phyloP scores from a whole-genome alignment of 163 green algal species.

The Prototheca stagnorum region DNA sequence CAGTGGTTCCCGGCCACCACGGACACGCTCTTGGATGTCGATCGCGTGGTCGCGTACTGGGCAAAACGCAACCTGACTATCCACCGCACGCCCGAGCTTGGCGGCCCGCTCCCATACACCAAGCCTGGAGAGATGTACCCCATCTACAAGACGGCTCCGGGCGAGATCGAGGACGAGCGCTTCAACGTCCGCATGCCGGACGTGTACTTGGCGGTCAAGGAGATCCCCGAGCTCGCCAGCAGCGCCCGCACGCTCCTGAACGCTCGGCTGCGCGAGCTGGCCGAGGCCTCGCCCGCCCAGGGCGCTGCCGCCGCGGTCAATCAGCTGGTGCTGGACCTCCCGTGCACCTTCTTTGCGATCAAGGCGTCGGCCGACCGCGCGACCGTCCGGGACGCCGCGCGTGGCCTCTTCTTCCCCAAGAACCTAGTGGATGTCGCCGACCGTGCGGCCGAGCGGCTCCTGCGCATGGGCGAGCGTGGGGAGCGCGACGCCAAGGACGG shows the following conservation, averaged over 20 bases:
- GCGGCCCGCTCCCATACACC: too few species aligned
- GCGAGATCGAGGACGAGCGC: conserved; percentile 16
- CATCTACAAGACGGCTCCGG: conserved; percentile 14
- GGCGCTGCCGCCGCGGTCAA: conserved; percentile 10
- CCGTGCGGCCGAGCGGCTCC: neutral
- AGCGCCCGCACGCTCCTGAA: conserved; percentile 9
- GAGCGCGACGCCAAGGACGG: neutral
- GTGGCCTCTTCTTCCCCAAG: conserved; percentile 8
- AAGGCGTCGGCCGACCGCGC: too few species aligned
- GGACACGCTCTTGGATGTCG: conserved; percentile 33
- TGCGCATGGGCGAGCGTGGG: neutral
- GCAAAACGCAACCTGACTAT: conserved; percentile 11
- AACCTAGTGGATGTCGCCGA: neutral
- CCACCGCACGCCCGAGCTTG: conserved; percentile 8
- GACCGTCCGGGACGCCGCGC: too few species aligned
- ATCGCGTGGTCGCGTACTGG: conserved; percentile 22
- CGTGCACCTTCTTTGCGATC: conserved; percentile 51
- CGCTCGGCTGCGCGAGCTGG: neutral
- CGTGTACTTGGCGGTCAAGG: conserved; percentile 33
- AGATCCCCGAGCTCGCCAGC: conserved; percentile 35
- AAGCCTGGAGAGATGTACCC: conserved; percentile 34
- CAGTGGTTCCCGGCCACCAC: conserved; percentile 30
- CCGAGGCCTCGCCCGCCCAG: conserved; percentile 3
- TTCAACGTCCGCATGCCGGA: conserved; percentile 19
- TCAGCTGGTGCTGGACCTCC: conserved; percentile 45